Evolutionary conservation across 2,329 filamentous ascomycete species (phyloP).

Genomic region (Parascedosporium putredinis): DNA sequence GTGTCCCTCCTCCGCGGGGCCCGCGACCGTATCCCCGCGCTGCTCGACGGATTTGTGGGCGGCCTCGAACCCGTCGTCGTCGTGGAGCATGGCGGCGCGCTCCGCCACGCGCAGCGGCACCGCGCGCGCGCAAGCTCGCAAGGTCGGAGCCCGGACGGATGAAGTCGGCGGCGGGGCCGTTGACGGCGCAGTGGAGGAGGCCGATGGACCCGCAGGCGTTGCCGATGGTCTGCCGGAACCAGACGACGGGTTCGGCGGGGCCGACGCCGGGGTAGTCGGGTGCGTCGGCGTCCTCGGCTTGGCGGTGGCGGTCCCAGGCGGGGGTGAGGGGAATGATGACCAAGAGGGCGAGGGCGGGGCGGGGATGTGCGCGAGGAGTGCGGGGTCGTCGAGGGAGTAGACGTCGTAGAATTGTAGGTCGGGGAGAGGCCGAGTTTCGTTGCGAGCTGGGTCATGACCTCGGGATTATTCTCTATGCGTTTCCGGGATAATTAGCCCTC

Average conservation of each 20-base stretch:
- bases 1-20: slow-evolving; percentile 48
- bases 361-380: slow-evolving; percentile 56
- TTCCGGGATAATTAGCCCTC: neutral
- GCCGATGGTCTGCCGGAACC: slow-evolving; percentile 78
- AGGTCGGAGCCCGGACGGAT: slow-evolving; percentile 45
- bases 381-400: slow-evolving; percentile 67
- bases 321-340: slow-evolving; percentile 63
- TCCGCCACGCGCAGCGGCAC: slow-evolving; percentile 43
- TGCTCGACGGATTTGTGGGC: slow-evolving; percentile 62
- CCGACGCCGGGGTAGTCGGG: slow-evolving; percentile 37
- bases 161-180: slow-evolving; percentile 47
- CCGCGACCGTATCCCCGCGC: slow-evolving; percentile 57
- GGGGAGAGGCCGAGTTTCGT: slow-evolving; percentile 61
- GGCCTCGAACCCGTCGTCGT: slow-evolving; percentile 57
- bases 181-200: slow-evolving; percentile 63
- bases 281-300: slow-evolving; percentile 33
- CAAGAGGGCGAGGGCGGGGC: slow-evolving; percentile 67
- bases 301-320: slow-evolving; percentile 26
- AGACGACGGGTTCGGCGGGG: slow-evolving; percentile 55
- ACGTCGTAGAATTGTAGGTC: slow-evolving; percentile 73
- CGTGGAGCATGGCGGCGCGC: slow-evolving; percentile 61
- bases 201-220: slow-evolving; percentile 76
- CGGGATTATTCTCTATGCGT: slow-evolving; percentile 52
- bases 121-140: slow-evolving; percentile 50
- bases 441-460: slow-evolving; percentile 64